Evolutionary conservation across 306 rosid genomes (phyloP), one percentile per base, ranked within the genome.

Genomic region (Oxytropis ochrocephala): DNA sequence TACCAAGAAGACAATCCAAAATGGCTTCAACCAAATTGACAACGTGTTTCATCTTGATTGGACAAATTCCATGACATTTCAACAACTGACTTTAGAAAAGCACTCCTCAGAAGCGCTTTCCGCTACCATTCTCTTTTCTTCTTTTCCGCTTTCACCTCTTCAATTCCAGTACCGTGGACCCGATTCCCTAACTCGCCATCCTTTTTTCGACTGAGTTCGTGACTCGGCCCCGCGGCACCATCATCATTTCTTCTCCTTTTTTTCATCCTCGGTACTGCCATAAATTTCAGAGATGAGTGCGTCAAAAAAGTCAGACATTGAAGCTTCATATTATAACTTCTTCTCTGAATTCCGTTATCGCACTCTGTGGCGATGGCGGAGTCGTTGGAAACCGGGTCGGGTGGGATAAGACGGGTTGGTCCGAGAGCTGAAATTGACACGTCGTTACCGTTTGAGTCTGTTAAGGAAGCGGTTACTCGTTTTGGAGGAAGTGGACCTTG

Each of bases 401-500:
- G 67, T 47, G 92, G 44, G 38, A 80, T 88, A 8, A 81, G 87
- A 72, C 79, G 77, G 60, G 86, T 91, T 19, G 83, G 81, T 79
- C 43, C 67, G 79, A 81, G 97, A 57, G 97, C 92, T n/a, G 99
- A 82, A 67, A 91, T 94, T 32, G 99, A 94, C 67, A 91, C 96
- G 0, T 81, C 96, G 17, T 87, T 94, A 36, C 99, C 99, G 0
- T 94, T 94, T 32, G 96, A 79, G 74, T 91, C 97, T 7, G 99
- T 94, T 11, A 91, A 85, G 70, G 99, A 94, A 84, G 99, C 97
- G 2, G 97, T 94, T 41, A 86, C 84, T 76, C 97, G 85, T 50
- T 94, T 91, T 53, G 95, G 90, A 6, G 95, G 95, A 39, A 85
- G 85, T 48, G 92, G 96, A 2, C 79, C 90, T 11, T 86, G 98